phyloP scores from a whole-genome alignment of 2,329 filamentous ascomycete genomes.

The Epicoccum sorghinum region DNA sequence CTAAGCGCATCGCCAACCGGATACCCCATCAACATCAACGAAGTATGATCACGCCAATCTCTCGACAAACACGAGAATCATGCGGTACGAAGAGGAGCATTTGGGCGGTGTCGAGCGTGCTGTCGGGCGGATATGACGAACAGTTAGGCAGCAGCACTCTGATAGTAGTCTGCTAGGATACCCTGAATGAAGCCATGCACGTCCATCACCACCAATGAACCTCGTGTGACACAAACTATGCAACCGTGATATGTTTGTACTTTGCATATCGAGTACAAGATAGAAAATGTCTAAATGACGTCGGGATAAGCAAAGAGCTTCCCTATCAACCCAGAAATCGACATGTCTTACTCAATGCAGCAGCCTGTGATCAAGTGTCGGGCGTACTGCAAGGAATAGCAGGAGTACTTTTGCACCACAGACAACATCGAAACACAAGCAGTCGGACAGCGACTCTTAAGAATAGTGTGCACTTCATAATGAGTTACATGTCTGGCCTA shows the following conservation, averaged over 20 bases:
- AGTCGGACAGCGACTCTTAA: no score
- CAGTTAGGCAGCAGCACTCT: slow-evolving; percentile 24
- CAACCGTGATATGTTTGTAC: background rate
- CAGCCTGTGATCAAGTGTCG: no score
- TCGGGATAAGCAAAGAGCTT: no score
- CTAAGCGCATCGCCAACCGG: slow-evolving; percentile 49
- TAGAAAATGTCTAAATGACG: no score
- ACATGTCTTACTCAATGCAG: no score
- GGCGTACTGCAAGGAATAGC: no score
- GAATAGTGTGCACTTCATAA: no score
- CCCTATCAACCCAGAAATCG: no score
- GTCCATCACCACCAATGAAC: slow-evolving; percentile 14
- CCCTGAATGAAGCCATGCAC: slow-evolving; percentile 48
- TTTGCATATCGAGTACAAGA: no score
- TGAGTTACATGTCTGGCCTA: no score
- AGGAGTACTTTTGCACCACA: no score
- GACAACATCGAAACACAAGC: no score
- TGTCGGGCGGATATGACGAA: slow-evolving; percentile 32
- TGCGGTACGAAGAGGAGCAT: slow-evolving; percentile 38
- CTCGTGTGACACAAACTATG: background rate
- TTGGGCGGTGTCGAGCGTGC: slow-evolving; percentile 47
- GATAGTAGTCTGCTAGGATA: slow-evolving; percentile 34
- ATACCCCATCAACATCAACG: slow-evolving; percentile 26
- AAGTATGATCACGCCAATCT: slow-evolving; percentile 38
- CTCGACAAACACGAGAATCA: slow-evolving; percentile 40